Percentiles rank a stretch among this genome's conserved stretches.
Conservation (phyloP, 1,139 yeast genomes). For the Candida buenavistaensis region DNA sequence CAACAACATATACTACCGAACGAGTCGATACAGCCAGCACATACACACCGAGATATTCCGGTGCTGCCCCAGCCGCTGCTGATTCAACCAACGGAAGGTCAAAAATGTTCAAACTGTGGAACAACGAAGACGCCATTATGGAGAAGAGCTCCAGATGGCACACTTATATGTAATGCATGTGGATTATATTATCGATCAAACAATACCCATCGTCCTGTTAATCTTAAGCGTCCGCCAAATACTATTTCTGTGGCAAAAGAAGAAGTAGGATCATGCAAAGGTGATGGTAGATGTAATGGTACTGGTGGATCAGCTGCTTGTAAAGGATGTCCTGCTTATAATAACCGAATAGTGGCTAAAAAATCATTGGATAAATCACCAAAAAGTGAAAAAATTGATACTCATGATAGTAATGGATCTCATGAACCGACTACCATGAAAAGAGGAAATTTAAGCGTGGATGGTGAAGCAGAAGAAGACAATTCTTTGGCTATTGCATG, state of each 20-base stretch:
- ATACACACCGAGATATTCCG: no score
- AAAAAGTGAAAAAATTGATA: conserved; percentile 1
- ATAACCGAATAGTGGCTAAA: conserved; percentile 57
- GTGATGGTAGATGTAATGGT: conserved; percentile 84
- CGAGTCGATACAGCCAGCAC: neutral
- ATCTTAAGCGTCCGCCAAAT: conserved; percentile 67
- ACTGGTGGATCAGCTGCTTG: conserved; percentile 84
- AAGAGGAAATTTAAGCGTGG: neutral
- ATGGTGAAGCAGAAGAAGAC: conserved; percentile 15
- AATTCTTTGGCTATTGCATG: conserved; percentile 68
- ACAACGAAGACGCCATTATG: conserved; percentile 70
- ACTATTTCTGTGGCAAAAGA: conserved; percentile 45
- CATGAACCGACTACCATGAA: no score
- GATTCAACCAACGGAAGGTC: conserved; percentile 29
- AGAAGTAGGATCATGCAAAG: conserved; percentile 68
- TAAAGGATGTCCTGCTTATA: conserved; percentile 79
- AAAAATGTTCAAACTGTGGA: conserved; percentile 64
- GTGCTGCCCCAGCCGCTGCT: no score
- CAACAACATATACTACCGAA: conserved; percentile 1
- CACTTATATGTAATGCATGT: conserved; percentile 71
- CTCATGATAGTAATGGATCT: neutral
- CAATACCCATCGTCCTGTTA: conserved; percentile 55
- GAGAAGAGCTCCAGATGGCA: conserved; percentile 69
- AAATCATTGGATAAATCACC: conserved; percentile 15
- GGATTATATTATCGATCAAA: conserved; percentile 60